Percentiles rank a stretch among this genome's conserved stretches.
Evolutionary conservation across 148 eudicot species (phyloP).

Genomic region (Diospyros kaki): DNA sequence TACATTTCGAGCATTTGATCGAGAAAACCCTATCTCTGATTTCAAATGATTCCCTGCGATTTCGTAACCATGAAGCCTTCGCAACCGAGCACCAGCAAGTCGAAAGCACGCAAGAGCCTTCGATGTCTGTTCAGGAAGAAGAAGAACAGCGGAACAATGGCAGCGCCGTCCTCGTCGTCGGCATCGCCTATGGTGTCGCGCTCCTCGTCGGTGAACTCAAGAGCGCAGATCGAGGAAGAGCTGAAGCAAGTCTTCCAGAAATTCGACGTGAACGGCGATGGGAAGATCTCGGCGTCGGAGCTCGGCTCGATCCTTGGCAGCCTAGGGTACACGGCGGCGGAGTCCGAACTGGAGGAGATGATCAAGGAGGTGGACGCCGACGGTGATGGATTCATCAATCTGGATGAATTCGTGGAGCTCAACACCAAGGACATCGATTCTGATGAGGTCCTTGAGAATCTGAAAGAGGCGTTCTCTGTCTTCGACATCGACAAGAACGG

Average conservation of each 20-base stretch:
- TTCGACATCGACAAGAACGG: constrained; percentile 49
- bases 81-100: background rate
- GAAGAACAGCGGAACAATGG: constrained; percentile 23
- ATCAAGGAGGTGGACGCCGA: constrained; percentile 38
- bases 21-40: too few relatives aligned
- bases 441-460: constrained; percentile 32
- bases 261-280: constrained; percentile 59
- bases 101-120: constrained; percentile 12
- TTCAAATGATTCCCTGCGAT: too few relatives aligned
- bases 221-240: constrained; percentile 34
- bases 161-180: background rate
- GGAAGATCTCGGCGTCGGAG: constrained; percentile 44
- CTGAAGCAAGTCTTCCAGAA: constrained; percentile 48
- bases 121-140: constrained; percentile 17
- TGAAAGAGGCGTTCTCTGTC: constrained; percentile 39
- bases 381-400: constrained; percentile 50
- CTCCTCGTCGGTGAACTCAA: constrained; percentile 16
- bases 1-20: too few relatives aligned
- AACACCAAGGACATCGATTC: constrained; percentile 42
- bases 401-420: constrained; percentile 40
- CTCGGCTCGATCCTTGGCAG: constrained; percentile 35
- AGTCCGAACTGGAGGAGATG: constrained; percentile 29
- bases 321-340: constrained; percentile 33
- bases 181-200: constrained; percentile 5
- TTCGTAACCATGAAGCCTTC: background rate